Evolutionary conservation across 2,329 filamentous ascomycete genomes (phyloP).

Genomic region (Aspergillus pseudotamarii): DNA sequence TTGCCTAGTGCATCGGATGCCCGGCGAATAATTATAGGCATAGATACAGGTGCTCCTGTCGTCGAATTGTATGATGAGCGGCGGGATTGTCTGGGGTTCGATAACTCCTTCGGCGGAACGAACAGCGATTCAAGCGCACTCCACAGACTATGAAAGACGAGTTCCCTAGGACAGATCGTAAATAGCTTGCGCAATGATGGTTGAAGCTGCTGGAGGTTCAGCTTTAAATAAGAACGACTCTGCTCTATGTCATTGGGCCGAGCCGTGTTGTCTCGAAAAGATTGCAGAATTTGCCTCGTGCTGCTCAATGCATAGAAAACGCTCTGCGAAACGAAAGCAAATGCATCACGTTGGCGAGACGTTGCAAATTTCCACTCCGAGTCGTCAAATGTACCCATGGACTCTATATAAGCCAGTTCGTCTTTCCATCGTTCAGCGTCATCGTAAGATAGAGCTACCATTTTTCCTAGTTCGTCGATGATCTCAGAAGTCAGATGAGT

Average conservation of each 20-base stretch:
- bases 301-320: slow-evolving; percentile 48
- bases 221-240: slow-evolving; percentile 12
- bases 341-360: slow-evolving; percentile 38
- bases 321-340: slow-evolving; percentile 48
- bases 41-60: slow-evolving; percentile 20
- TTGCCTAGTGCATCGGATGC: slow-evolving; percentile 31
- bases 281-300: slow-evolving; percentile 43
- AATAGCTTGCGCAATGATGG: slow-evolving; percentile 38
- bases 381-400: slow-evolving; percentile 39
- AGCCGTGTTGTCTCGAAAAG: slow-evolving; percentile 37
- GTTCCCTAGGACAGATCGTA: slow-evolving; percentile 43
- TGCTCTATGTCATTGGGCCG: slow-evolving; percentile 8
- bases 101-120: slow-evolving; percentile 41
- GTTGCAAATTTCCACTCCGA: slow-evolving; percentile 43
- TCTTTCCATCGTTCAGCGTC: slow-evolving; percentile 42
- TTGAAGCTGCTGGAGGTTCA: slow-evolving; percentile 37
- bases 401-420: slow-evolving; percentile 41
- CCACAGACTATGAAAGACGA: slow-evolving; percentile 47
- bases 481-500: slow-evolving; percentile 42
- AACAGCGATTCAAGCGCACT: slow-evolving; percentile 43
- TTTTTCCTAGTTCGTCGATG: slow-evolving; percentile 37
- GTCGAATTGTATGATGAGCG: slow-evolving; percentile 34
- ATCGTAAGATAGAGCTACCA: slow-evolving; percentile 40
- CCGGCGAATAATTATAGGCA: slow-evolving; percentile 30
- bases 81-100: slow-evolving; percentile 33